Evolutionary conservation across 768 basidiomycete genomes (phyloP).

Genomic region (Suillus subaureus): DNA sequence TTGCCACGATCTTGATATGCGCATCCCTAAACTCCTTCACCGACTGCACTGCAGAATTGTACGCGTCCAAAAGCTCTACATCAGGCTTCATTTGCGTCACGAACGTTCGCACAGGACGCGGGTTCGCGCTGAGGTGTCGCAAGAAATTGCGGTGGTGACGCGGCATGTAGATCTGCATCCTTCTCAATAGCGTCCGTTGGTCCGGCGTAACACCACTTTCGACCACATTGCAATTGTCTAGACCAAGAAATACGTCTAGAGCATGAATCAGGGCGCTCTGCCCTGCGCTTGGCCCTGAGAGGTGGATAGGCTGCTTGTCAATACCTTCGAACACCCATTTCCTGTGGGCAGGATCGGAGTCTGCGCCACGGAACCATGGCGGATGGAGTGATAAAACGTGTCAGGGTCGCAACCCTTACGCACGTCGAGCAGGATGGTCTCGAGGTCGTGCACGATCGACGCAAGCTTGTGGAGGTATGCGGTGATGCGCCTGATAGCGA

Average conservation of each 20-base stretch:
- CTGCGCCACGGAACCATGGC: constrained; percentile 81
- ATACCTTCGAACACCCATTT: constrained; percentile 66
- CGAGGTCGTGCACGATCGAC: constrained; percentile 64
- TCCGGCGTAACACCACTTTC: constrained; percentile 14
- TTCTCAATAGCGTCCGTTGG: constrained; percentile 53
- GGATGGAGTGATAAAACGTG: constrained; percentile 68
- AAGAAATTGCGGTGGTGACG: constrained; percentile 79
- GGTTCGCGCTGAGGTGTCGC: constrained; percentile 59
- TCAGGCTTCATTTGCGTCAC: constrained; percentile 35
- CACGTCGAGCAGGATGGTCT: constrained; percentile 60
- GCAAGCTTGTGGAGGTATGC: constrained; percentile 67
- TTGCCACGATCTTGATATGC: constrained; percentile 73
- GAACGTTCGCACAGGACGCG: constrained; percentile 61
- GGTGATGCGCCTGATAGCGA: constrained; percentile 63
- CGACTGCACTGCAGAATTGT: constrained; percentile 63
- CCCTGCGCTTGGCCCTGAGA: constrained; percentile 81
- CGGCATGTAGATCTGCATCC: constrained; percentile 86
- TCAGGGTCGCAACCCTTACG: constrained; percentile 72
- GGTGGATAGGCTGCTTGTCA: constrained; percentile 51
- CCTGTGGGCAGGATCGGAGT: constrained; percentile 47
- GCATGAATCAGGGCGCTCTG: constrained; percentile 80
- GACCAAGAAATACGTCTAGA: constrained; percentile 71
- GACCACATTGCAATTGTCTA: constrained; percentile 47
- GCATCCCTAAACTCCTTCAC: constrained; percentile 75
- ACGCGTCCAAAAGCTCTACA: constrained; percentile 48